phyloP scores from a whole-genome alignment of 331 rosid genomes.

The Arachis monticola region DNA sequence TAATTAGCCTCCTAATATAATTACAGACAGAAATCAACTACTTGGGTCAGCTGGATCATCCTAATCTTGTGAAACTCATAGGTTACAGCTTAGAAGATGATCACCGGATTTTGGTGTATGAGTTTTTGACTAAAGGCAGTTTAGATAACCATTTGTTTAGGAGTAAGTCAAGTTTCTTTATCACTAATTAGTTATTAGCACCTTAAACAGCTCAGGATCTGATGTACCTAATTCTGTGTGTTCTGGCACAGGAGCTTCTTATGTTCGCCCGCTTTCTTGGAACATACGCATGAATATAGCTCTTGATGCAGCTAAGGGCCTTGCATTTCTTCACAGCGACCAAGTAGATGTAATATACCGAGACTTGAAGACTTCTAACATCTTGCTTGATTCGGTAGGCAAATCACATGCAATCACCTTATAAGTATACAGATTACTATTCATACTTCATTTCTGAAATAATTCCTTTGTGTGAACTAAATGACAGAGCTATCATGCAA shows the following conservation, averaged over 20 bases:
- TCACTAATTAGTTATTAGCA: not conserved
- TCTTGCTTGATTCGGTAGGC: constrained; percentile 82
- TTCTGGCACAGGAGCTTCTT: constrained; percentile 68
- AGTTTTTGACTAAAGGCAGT: constrained; percentile 84
- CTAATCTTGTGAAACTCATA: constrained; percentile 86
- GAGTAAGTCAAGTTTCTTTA: constrained; percentile 58
- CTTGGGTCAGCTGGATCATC: constrained; percentile 88
- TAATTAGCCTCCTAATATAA: constrained; percentile 28
- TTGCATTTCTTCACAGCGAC: constrained; percentile 93
- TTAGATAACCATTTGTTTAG: constrained; percentile 94
- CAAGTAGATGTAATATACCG: constrained; percentile 83
- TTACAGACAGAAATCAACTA: constrained; percentile 86
- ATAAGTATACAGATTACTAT: constrained; percentile 29
- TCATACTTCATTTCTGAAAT: constrained; percentile 31
- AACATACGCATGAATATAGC: constrained; percentile 77
- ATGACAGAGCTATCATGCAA: constrained; percentile 75
- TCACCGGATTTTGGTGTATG: constrained; percentile 83
- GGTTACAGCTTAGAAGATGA: constrained; percentile 97
- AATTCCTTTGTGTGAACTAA: constrained; percentile 22
- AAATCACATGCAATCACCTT: constrained; percentile 15
- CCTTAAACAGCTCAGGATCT: constrained; percentile 14
- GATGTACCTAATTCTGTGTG: constrained; percentile 5
- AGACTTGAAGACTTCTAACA: constrained; percentile 86
- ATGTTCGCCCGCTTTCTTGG: constrained; percentile 93
- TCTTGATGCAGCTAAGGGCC: constrained; percentile 87